Percentiles rank a stretch among this genome's conserved stretches.
phyloP scores from a whole-genome alignment of 2,329 filamentous ascomycete genomes.

The Beauveria brongniartii region DNA sequence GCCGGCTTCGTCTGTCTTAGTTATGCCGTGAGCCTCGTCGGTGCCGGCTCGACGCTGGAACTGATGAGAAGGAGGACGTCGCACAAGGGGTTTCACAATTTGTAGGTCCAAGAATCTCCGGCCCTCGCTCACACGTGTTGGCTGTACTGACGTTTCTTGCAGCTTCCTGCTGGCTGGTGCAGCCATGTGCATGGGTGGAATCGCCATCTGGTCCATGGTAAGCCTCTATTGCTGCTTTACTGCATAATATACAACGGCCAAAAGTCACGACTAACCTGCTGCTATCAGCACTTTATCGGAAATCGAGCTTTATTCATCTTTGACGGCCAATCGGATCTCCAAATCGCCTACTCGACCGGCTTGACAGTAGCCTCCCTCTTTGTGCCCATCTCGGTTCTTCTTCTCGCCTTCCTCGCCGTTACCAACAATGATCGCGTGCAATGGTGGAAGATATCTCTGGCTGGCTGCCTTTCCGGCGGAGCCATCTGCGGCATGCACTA shows the following conservation, averaged over 20 bases:
- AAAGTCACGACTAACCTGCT: background rate
- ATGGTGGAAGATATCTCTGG: constrained; percentile 50
- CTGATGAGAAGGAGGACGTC: constrained; percentile 70
- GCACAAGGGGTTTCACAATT: constrained; percentile 58
- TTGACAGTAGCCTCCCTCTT: constrained; percentile 74
- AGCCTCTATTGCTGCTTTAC: constrained; percentile 11
- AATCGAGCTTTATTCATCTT: constrained; percentile 70
- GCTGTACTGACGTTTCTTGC: constrained; percentile 1
- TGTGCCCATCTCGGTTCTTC: constrained; percentile 69
- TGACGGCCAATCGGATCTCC: constrained; percentile 51
- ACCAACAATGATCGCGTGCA: constrained; percentile 51
- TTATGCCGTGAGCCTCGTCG: constrained; percentile 67
- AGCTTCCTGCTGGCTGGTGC: constrained; percentile 57
- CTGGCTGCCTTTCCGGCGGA: constrained; percentile 62
- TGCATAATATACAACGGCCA: too few relatives aligned
- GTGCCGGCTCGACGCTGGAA: constrained; percentile 72
- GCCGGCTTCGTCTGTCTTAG: constrained; percentile 63
- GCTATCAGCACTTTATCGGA: constrained; percentile 65
- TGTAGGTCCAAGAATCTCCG: constrained; percentile 37
- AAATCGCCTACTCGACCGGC: constrained; percentile 64
- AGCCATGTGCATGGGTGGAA: constrained; percentile 64
- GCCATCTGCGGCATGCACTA: constrained; percentile 85
- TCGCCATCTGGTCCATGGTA: constrained; percentile 67
- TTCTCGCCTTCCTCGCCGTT: constrained; percentile 62
- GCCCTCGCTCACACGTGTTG: background rate